These are phyloP conservation scores for Eucalyptus erythrocorys DNA, from an alignment of 345 rosid species.

Conservation along the genomic window DNA sequence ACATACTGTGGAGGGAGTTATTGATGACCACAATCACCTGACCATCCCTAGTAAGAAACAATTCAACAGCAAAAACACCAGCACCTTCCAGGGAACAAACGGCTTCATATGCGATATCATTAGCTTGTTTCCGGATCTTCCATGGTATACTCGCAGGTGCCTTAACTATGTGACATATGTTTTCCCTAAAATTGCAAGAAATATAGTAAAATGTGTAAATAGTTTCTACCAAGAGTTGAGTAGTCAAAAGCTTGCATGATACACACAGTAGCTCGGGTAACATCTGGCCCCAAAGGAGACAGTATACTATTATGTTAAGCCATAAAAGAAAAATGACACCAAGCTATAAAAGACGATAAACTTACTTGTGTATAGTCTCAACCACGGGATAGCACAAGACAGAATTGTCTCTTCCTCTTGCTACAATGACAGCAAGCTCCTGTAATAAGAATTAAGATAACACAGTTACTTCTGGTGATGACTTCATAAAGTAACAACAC, in stretches of 20 bases:
- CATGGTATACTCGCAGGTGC: slow-evolving; percentile 84
- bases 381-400: slow-evolving; percentile 83
- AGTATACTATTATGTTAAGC: neutral
- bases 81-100: slow-evolving; percentile 88
- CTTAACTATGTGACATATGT: slow-evolving; percentile 91
- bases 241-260: neutral
- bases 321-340: neutral
- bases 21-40: slow-evolving; percentile 35
- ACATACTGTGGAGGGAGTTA: neutral
- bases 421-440: slow-evolving; percentile 95
- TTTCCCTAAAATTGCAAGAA: slow-evolving; percentile 42
- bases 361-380: slow-evolving; percentile 90
- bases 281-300: neutral
- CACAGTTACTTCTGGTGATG: neutral
- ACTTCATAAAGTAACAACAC: neutral
- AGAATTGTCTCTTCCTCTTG: slow-evolving; percentile 82
- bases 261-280: neutral
- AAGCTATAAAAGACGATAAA: neutral
- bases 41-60: slow-evolving; percentile 68
- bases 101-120: slow-evolving; percentile 70
- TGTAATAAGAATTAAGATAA: neutral
- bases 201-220: neutral
- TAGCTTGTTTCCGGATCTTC: slow-evolving; percentile 72
- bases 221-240: neutral
- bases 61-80: slow-evolving; percentile 93